A percentile compares a stretch with the other conserved stretches of the same genome.
These are phyloP conservation scores for Nelumbo lutea DNA, from an alignment of 164 flowering plant species.

Conservation along the genomic window DNA sequence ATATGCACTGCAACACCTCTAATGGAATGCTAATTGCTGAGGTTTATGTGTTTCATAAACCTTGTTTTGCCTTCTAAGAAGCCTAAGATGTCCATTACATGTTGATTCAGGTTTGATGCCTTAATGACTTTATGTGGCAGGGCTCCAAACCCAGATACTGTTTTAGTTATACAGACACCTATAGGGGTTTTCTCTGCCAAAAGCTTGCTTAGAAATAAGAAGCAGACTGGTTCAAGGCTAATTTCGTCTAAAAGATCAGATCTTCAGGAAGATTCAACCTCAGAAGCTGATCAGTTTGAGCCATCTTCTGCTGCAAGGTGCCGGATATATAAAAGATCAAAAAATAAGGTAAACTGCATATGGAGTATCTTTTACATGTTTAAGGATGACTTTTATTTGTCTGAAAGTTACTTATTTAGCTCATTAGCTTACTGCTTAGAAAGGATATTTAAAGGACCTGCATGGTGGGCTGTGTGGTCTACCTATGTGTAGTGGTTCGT, in stretches of 20 bases:
- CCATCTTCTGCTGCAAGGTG: constrained; percentile 86
- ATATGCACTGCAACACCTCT: not conserved
- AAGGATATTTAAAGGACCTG: not conserved
- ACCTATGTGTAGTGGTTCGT: not conserved
- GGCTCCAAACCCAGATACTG: constrained; percentile 88
- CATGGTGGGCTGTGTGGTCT: not conserved
- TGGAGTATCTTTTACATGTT: not conserved
- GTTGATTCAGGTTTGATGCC: not conserved
- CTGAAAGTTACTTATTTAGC: not conserved
- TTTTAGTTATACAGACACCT: constrained; percentile 73
- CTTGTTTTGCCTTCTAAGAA: not conserved
- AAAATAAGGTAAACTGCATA: constrained; percentile 41
- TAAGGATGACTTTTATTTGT: not conserved
- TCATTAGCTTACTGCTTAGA: not conserved
- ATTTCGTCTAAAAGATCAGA: constrained; percentile 49
- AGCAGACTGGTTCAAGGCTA: constrained; percentile 56
- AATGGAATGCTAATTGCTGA: not conserved
- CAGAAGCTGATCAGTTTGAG: constrained; percentile 39
- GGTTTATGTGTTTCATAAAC: not conserved
- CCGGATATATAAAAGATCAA: constrained; percentile 44
- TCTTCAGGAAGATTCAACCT: constrained; percentile 29
- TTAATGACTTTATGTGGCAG: constrained; percentile 30
- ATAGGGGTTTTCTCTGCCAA: constrained; percentile 67
- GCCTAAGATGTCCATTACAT: not conserved
- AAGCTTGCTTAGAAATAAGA: constrained; percentile 56